Evolutionary conservation across 1,139 yeast genomes (phyloP), one percentile per base, ranked within the genome.

Genomic region (Debaryomyces udenii): DNA sequence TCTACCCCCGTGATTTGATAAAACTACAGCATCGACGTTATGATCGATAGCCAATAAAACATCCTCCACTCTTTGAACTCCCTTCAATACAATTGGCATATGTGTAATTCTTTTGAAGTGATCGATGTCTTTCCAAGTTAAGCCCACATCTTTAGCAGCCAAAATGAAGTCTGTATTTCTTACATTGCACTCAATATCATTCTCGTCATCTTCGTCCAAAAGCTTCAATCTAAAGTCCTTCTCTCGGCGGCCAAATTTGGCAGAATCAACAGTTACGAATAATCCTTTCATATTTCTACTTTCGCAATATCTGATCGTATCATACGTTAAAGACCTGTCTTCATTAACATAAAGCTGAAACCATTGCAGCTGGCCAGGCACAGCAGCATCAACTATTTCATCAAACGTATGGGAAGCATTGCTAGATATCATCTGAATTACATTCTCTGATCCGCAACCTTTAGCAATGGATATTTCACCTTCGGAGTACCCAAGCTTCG

Each of bases 1-100:
- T 43, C 83, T 62, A 13, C 83, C 83, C 14, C 83, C 83, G 52
- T 78, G 82, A 49, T 78, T 78, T 6, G 82, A 77, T 26, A 78
- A 60, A 6, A 78, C 70, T 15, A 76, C 74, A 4, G 78, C 83
- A 35, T 72, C 70, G 26, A 70, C 70, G 3, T 70, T 68, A 45
- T 70, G 59, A 39, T 72, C 70, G 3, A 74, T 65, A 0, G 83
- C 83, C 38, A 61, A 51, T 11, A 74, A 56, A 6, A 74, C 77
- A 50, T 78, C 83, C 45, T 77, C 80, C 16, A 66, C 72, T 16
- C 76, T 57, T 48, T 75, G 81, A 4, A 78, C 63, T 9, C 83
- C 83, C 51, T 78, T 78, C 41, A 80, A 62, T 6, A 73, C 61
- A 32, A 78, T 66, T 2, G 70, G 70, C 45, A 62, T 47, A 3